Conservation (phyloP, 495 filamentous ascomycete genomes). For the Staphylotrichum tortipilum region DNA sequence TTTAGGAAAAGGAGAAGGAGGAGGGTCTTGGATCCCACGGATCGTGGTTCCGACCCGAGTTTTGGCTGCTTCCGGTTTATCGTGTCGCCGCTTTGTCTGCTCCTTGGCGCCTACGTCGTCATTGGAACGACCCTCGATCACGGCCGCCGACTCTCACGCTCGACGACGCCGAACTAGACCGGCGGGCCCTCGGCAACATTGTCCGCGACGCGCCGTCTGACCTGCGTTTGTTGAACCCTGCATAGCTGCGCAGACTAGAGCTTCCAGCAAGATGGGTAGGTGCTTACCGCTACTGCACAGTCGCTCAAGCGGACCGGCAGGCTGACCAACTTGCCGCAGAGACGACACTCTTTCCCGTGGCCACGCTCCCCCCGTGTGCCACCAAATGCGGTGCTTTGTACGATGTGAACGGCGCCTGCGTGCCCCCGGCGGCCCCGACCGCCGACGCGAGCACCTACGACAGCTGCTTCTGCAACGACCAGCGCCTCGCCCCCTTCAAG, state of each 20-base stretch:
- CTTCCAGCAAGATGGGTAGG: slow-evolving; percentile 5
- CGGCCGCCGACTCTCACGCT: background rate
- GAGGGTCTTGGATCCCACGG: background rate
- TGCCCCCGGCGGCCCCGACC: slow-evolving; percentile 30
- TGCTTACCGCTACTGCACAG: background rate
- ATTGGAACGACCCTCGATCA: background rate
- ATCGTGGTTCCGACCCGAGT: background rate
- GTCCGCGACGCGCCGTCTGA: background rate
- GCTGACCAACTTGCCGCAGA: slow-evolving; percentile 5
- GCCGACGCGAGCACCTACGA: slow-evolving; percentile 24
- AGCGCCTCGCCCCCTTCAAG: slow-evolving; percentile 33
- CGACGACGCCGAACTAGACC: background rate
- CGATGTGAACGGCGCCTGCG: slow-evolving; percentile 48
- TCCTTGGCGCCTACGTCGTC: background rate
- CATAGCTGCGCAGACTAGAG: background rate
- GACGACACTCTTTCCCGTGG: slow-evolving; percentile 40
- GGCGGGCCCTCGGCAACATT: background rate
- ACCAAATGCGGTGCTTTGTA: slow-evolving; percentile 40
- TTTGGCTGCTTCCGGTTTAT: background rate
- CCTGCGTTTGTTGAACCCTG: background rate
- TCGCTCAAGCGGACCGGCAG: background rate
- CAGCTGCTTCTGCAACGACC: slow-evolving; percentile 42
- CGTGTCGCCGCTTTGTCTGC: background rate
- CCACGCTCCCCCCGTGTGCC: slow-evolving; percentile 39
- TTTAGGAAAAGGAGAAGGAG: background rate